Percentiles rank a stretch among this genome's conserved stretches.
Evolutionary conservation across 1,284 basidiomycete genomes (phyloP).

Genomic region (Ceratobasidium sp.): DNA sequence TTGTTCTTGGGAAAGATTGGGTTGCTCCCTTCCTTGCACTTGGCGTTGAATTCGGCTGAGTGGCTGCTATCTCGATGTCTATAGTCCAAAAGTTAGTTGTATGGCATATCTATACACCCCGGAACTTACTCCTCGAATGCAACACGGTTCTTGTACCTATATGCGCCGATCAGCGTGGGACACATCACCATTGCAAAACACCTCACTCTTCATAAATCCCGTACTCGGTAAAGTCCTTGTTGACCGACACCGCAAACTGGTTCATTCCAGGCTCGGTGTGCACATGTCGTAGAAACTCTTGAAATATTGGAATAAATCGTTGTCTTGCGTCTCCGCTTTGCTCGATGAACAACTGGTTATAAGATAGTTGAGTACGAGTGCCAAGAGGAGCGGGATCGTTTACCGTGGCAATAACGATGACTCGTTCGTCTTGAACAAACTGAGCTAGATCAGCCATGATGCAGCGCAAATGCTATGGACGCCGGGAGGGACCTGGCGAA

Average conservation of each 20-base stretch:
- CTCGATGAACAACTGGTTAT: neutral
- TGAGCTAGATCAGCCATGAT: neutral
- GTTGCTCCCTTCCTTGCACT: neutral
- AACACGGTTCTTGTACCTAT: slow-evolving; percentile 1
- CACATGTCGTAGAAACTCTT: neutral
- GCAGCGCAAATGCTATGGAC: too few relatives aligned
- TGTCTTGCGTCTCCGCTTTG: neutral
- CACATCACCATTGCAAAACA: neutral
- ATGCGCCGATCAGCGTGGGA: neutral
- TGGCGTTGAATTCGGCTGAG: slow-evolving; percentile 3
- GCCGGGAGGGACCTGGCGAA: too few relatives aligned
- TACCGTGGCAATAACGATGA: slow-evolving; percentile 12
- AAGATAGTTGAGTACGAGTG: neutral
- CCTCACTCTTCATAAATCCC: slow-evolving; percentile 19
- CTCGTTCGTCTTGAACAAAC: slow-evolving; percentile 1
- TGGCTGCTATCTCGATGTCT: slow-evolving; percentile 1
- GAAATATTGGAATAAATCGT: neutral
- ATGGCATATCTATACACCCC: neutral
- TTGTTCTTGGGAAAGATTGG: slow-evolving; percentile 6
- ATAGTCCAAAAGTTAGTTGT: neutral
- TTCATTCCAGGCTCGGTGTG: slow-evolving; percentile 18
- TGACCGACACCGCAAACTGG: slow-evolving; percentile 13
- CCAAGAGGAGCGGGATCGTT: neutral
- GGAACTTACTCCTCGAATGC: neutral
- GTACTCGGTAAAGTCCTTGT: slow-evolving; percentile 15